These are phyloP conservation scores for Capsella rubella DNA, from an alignment of 441 rosid genomes.

Conservation along the genomic window DNA sequence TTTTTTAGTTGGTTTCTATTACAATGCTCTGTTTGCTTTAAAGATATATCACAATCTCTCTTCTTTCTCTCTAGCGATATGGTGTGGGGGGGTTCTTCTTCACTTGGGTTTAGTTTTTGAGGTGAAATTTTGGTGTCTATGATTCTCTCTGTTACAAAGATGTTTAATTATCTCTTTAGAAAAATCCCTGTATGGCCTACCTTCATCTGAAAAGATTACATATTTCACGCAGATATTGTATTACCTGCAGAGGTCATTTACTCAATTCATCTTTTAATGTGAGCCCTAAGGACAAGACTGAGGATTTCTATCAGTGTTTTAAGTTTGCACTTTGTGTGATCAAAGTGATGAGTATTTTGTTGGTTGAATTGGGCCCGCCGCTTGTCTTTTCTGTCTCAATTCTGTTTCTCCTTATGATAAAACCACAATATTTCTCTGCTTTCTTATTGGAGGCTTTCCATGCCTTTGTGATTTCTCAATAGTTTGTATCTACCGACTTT, in stretches of 20 bases:
- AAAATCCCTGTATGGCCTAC: conserved; percentile 12
- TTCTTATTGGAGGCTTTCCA: conserved; percentile 39
- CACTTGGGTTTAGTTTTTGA: conserved; percentile 30
- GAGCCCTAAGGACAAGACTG: conserved; percentile 38
- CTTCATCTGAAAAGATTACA: not conserved
- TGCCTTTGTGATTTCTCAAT: conserved; percentile 23
- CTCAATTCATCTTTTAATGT: conserved; percentile 23
- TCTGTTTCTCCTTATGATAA: conserved; percentile 19
- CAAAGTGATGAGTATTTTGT: conserved; percentile 23
- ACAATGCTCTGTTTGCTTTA: conserved; percentile 26
- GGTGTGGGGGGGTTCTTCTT: not conserved
- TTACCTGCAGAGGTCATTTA: conserved; percentile 26
- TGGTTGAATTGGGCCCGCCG: conserved; percentile 37
- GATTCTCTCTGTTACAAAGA: conserved; percentile 11
- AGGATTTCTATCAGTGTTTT: conserved; percentile 33
- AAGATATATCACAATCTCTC: not conserved
- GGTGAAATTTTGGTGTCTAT: conserved; percentile 11
- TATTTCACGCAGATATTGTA: not conserved
- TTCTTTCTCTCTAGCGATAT: no score
- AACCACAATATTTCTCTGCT: conserved; percentile 24
- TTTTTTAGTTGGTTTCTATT: conserved; percentile 17
- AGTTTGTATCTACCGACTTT: conserved; percentile 33
- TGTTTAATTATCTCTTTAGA: not conserved
- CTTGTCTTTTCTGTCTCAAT: conserved; percentile 40
- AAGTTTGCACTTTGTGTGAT: conserved; percentile 42